Evolutionary conservation across 176 grass and related monocot species (phyloP).

Genomic region (Aegilops bicornis): DNA sequence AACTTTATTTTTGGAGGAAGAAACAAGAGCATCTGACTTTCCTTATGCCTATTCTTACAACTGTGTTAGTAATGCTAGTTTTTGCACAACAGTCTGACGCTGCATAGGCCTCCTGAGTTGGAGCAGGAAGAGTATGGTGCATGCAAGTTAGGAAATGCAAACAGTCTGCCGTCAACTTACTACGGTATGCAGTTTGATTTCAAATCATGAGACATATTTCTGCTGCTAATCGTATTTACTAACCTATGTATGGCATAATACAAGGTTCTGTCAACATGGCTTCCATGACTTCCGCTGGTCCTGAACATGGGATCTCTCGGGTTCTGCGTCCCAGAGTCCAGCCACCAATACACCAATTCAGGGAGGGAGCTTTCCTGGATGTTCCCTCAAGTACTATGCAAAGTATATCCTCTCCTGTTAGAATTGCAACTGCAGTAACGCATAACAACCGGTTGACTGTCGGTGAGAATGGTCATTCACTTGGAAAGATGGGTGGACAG

Average conservation of each 20-base stretch:
- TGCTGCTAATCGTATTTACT: slow-evolving; percentile 30
- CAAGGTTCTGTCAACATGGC: slow-evolving; percentile 35
- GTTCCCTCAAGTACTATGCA: slow-evolving; percentile 11
- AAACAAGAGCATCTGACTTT: not conserved
- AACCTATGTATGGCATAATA: slow-evolving; percentile 28
- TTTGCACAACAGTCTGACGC: slow-evolving; percentile 56
- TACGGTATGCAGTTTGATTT: slow-evolving; percentile 60
- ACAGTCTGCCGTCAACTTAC: slow-evolving; percentile 45
- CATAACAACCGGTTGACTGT: slow-evolving; percentile 35
- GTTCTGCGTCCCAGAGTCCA: slow-evolving; percentile 43
- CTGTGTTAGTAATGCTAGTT: slow-evolving; percentile 17
- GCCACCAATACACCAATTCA: slow-evolving; percentile 50
- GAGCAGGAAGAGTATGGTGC: slow-evolving; percentile 47
- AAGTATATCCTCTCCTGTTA: slow-evolving; percentile 51
- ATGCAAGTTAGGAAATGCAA: slow-evolving; percentile 54
- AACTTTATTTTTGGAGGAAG: slow-evolving; percentile 5
- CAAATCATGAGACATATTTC: slow-evolving; percentile 13
- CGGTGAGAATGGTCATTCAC: slow-evolving; percentile 52
- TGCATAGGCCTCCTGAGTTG: slow-evolving; percentile 44
- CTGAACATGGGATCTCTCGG: slow-evolving; percentile 57
- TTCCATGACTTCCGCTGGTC: slow-evolving; percentile 38
- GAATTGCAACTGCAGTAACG: slow-evolving; percentile 40
- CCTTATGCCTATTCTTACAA: not conserved
- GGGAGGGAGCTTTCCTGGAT: slow-evolving; percentile 41
- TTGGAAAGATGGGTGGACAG: slow-evolving; percentile 48